Percentiles rank a stretch among this genome's conserved stretches.
Conservation (phyloP, 306 rosid genomes). For the Cucurbita pepo region DNA sequence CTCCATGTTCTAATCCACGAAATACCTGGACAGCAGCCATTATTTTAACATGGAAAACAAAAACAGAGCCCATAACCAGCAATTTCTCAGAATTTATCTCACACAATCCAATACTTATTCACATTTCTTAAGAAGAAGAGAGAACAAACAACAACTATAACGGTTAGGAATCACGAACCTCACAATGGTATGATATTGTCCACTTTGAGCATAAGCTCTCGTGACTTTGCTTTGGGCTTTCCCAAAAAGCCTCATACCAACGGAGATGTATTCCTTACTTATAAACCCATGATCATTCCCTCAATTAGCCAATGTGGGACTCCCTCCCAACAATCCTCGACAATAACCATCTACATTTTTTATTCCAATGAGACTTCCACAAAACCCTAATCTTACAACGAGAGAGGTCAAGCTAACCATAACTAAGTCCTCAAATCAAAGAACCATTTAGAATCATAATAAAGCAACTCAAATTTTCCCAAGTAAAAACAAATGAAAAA, state of each 20-base stretch:
- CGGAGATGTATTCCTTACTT: no score
- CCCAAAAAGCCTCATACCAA: no score
- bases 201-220: no score
- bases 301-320: no score
- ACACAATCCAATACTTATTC: not conserved
- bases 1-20: constrained; percentile 29
- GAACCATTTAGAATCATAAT: not conserved
- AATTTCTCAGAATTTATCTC: not conserved
- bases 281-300: no score
- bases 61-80: not conserved
- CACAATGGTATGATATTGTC: no score
- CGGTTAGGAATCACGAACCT: no score
- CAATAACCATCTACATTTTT: not conserved
- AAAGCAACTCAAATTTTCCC: not conserved
- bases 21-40: not conserved
- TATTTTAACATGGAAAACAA: not conserved
- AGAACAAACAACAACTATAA: not conserved
- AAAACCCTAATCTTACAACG: not conserved
- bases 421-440: not conserved
- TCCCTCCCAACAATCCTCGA: no score
- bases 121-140: not conserved
- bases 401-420: not conserved
- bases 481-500: not conserved
- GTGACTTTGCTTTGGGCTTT: no score
- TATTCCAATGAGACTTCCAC: not conserved